Percentiles rank a stretch among this genome's conserved stretches.
These are phyloP conservation scores for Gynochthodes officinalis DNA, from an alignment of 257 asterid genomes.

Conservation along the genomic window DNA sequence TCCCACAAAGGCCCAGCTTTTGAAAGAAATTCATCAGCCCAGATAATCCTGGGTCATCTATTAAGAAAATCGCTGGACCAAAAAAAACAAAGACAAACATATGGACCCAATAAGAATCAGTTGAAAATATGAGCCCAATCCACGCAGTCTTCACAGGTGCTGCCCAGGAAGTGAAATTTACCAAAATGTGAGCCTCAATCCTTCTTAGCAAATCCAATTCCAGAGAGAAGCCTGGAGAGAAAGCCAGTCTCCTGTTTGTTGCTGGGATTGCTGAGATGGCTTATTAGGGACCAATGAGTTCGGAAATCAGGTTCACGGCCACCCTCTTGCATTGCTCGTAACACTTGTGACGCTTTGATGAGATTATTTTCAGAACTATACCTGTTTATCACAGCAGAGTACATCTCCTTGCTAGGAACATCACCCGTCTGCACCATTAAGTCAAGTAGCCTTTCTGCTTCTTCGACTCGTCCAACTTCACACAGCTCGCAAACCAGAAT, in stretches of 20 bases:
- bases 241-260: conserved; percentile 35
- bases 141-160: too few relatives aligned
- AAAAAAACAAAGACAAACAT: too few relatives aligned
- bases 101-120: too few relatives aligned
- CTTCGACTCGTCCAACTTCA: conserved; percentile 40
- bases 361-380: conserved; percentile 43
- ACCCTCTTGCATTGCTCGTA: conserved; percentile 63
- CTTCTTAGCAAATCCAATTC: conserved; percentile 42
- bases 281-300: conserved; percentile 82
- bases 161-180: too few relatives aligned
- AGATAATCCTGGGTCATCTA: too few relatives aligned
- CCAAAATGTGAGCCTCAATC: too few relatives aligned
- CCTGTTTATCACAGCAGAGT: conserved; percentile 41
- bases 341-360: conserved; percentile 46
- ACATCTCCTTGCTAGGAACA: conserved; percentile 64
- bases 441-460: conserved; percentile 56
- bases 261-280: conserved; percentile 48
- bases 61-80: too few relatives aligned
- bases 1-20: too few relatives aligned
- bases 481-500: conserved; percentile 39
- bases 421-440: conserved; percentile 53
- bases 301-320: conserved; percentile 79
- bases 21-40: too few relatives aligned
- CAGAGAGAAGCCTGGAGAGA: conserved; percentile 68
- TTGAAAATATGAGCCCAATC: too few relatives aligned